Evolutionary conservation across 225 moss, liverwort and hornwort species (phyloP).

Genomic region (Ulota crispa): DNA sequence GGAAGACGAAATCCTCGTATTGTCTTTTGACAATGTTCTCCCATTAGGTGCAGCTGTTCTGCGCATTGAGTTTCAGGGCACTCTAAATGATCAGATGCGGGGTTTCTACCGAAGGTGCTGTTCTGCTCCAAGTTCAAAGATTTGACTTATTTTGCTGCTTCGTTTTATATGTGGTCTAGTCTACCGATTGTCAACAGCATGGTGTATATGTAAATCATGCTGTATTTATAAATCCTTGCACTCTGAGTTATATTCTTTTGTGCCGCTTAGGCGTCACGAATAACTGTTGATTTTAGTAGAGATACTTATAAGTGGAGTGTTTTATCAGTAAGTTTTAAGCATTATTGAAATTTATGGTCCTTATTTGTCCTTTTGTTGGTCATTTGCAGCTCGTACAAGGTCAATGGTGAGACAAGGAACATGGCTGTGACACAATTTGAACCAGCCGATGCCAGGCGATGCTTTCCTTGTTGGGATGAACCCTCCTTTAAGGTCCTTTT

Average conservation of each 20-base stretch:
- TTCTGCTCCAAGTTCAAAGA: slow-evolving; percentile 13
- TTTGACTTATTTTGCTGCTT: background rate
- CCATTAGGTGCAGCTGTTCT: slow-evolving; percentile 66
- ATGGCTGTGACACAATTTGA: slow-evolving; percentile 85
- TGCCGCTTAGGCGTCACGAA: slow-evolving; percentile 7
- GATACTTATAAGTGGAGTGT: background rate
- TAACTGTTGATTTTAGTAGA: background rate
- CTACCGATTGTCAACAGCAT: slow-evolving; percentile 5
- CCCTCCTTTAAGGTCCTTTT: slow-evolving; percentile 66
- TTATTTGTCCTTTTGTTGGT: slow-evolving; percentile 20
- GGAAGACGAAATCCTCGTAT: slow-evolving; percentile 66
- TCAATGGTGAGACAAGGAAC: slow-evolving; percentile 62
- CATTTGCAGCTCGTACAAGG: slow-evolving; percentile 60
- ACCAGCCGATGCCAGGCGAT: slow-evolving; percentile 79
- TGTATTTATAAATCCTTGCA: background rate
- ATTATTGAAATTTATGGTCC: background rate
- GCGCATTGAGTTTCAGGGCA: slow-evolving; percentile 71
- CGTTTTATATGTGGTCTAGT: background rate
- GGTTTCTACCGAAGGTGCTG: slow-evolving; percentile 73
- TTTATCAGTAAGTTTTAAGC: background rate
- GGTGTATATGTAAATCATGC: background rate
- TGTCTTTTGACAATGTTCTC: slow-evolving; percentile 56
- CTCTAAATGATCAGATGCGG: slow-evolving; percentile 75
- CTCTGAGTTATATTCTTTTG: background rate
- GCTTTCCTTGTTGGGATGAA: slow-evolving; percentile 85